Evolutionary conservation across 495 filamentous ascomycete genomes (phyloP).

Genomic region (Talaromyces liani): DNA sequence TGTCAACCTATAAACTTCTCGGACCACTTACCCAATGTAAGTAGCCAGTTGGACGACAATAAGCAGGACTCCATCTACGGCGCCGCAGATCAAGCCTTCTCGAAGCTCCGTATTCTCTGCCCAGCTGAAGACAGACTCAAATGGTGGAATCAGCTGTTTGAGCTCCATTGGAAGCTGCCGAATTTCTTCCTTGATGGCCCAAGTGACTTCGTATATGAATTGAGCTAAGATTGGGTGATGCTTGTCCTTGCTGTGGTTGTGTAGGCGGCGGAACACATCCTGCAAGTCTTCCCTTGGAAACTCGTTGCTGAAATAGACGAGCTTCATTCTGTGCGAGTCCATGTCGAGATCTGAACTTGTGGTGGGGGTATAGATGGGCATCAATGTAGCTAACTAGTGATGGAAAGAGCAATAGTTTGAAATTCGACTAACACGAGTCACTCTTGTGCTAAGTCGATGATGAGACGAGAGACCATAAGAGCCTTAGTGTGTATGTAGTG

Average conservation of each 20-base stretch:
- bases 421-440: too few relatives aligned
- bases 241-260: conserved; percentile 32
- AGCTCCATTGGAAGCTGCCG: conserved; percentile 16
- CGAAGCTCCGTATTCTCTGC: conserved; percentile 24
- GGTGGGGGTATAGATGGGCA: too few relatives aligned
- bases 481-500: too few relatives aligned
- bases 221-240: conserved; percentile 20
- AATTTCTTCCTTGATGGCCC: conserved; percentile 29
- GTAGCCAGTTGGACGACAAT: conserved; percentile 23
- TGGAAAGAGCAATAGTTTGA: too few relatives aligned
- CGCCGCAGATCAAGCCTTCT: conserved; percentile 23
- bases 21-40: conserved; percentile 39
- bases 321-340: conserved; percentile 13
- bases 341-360: neutral
- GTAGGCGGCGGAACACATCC: conserved; percentile 32
- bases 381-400: too few relatives aligned
- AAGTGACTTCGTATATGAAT: conserved; percentile 30
- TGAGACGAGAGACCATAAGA: too few relatives aligned
- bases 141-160: conserved; percentile 25
- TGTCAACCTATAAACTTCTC: too few relatives aligned
- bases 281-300: conserved; percentile 32
- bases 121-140: conserved; percentile 28
- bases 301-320: conserved; percentile 37
- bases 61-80: conserved; percentile 33
- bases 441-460: too few relatives aligned